phyloP scores from a whole-genome alignment of 2,329 filamentous ascomycete genomes.

The Dendrostoma leiphaemia region DNA sequence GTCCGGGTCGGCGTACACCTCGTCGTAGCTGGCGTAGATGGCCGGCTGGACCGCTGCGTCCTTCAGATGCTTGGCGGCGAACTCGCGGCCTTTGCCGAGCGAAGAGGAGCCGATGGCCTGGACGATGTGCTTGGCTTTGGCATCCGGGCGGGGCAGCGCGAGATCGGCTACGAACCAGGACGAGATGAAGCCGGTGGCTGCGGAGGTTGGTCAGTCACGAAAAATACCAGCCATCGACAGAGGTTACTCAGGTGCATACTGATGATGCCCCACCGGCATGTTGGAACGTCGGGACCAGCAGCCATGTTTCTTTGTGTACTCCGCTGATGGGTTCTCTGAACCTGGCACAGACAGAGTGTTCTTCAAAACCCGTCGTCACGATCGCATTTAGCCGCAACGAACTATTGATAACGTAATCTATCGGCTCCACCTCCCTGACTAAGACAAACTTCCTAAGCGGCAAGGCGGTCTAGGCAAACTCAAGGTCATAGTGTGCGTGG shows the following conservation, averaged over 20 bases:
- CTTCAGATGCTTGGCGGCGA: constrained; percentile 1
- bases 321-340: not conserved
- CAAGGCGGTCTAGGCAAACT: too few species aligned
- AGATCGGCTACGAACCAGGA: constrained; percentile 8
- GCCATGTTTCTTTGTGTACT: not conserved
- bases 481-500: too few species aligned
- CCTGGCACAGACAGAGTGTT: too few species aligned
- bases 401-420: too few species aligned
- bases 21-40: constrained; percentile 29
- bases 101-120: constrained; percentile 11
- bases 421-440: too few species aligned
- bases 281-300: not conserved
- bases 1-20: constrained; percentile 29
- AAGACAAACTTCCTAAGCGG: too few species aligned
- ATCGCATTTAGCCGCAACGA: too few species aligned
- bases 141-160: not conserved
- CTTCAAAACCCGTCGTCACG: too few species aligned
- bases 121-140: constrained; percentile 4
- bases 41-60: not conserved
- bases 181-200: constrained; percentile 13
- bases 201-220: too few species aligned
- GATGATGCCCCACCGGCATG: constrained; percentile 1
- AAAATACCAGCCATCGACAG: too few species aligned
- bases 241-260: too few species aligned
- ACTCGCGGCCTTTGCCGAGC: constrained; percentile 5